A percentile compares a stretch with the other conserved stretches of the same genome.
phyloP scores from a whole-genome alignment of 805 yeast genomes.

The Ogataea pilisensis region DNA sequence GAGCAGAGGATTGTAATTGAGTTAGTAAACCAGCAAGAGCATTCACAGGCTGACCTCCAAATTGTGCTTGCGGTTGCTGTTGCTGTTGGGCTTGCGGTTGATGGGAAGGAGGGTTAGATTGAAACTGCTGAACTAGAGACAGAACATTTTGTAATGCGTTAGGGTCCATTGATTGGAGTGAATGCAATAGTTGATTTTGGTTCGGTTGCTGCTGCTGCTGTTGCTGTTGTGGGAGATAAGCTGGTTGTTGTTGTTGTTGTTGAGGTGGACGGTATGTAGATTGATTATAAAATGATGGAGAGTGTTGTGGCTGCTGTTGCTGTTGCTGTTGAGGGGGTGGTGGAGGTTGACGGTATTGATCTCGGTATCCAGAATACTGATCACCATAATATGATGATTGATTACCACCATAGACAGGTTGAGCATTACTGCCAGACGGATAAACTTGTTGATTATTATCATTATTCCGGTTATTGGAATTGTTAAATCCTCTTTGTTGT shows the following conservation, averaged over 20 bases:
- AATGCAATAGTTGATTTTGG: constrained; percentile 19
- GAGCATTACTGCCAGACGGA: constrained; percentile 18
- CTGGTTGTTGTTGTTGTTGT: constrained; percentile 6
- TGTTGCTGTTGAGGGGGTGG: constrained; percentile 6
- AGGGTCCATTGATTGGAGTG: constrained; percentile 29
- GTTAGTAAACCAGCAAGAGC: constrained; percentile 17
- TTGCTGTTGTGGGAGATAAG: constrained; percentile 5
- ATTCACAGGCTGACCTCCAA: constrained; percentile 1
- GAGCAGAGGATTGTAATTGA: constrained; percentile 21
- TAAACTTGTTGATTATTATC: constrained; percentile 16
- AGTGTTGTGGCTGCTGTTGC: constrained; percentile 2
- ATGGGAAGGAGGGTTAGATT: constrained; percentile 10
- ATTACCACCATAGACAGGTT: constrained; percentile 9
- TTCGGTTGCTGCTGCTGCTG: constrained; percentile 8
- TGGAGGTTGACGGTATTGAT: constrained; percentile 9
- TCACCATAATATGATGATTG: constrained; percentile 9
- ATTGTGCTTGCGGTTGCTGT: constrained; percentile 9
- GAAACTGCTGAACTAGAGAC: constrained; percentile 27
- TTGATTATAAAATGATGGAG: too few species aligned
- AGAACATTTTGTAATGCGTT: constrained; percentile 31
- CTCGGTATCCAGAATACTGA: constrained; percentile 9
- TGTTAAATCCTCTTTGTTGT: constrained; percentile 2
- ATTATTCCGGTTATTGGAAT: too few species aligned
- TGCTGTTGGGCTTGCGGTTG: too few species aligned
- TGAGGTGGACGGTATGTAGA: constrained; percentile 2